These are phyloP conservation scores for Vigna angularis DNA, from an alignment of 306 rosid genomes.

Conservation along the genomic window DNA sequence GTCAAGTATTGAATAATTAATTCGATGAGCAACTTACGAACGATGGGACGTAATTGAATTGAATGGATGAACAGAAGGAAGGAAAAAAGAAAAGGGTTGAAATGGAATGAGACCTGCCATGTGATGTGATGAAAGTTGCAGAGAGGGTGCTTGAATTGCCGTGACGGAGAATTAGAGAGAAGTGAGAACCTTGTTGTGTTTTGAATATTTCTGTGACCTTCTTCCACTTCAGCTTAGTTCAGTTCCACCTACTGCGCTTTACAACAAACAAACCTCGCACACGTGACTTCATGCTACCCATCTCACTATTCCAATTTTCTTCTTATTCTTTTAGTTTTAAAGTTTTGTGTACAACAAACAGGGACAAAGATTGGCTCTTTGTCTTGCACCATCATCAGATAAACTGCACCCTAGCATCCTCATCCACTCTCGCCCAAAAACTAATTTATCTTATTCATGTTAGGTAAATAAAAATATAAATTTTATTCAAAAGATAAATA, in stretches of 20 bases:
- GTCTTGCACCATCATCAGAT: background rate
- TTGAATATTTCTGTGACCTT: background rate
- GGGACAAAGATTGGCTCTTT: background rate
- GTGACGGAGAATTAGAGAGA: slow-evolving; percentile 41
- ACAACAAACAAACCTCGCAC: background rate
- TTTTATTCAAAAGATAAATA: background rate
- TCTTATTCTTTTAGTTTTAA: background rate
- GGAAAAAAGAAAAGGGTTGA: background rate
- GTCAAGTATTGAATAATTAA: background rate
- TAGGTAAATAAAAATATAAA: background rate
- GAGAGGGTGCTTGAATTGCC: slow-evolving; percentile 14
- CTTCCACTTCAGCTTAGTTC: background rate
- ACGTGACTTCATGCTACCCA: background rate
- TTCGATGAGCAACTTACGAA: background rate
- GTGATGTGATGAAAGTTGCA: slow-evolving; percentile 15
- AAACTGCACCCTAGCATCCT: background rate
- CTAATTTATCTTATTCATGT: background rate
- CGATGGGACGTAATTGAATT: background rate
- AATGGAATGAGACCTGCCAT: slow-evolving; percentile 41
- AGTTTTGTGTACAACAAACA: background rate
- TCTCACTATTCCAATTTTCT: background rate
- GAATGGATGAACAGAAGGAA: background rate
- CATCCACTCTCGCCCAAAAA: background rate
- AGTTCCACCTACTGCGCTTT: background rate
- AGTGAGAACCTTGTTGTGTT: background rate